Evolutionary conservation across 805 yeast species (phyloP).

Genomic region (Wickerhamomyces mucosus): DNA sequence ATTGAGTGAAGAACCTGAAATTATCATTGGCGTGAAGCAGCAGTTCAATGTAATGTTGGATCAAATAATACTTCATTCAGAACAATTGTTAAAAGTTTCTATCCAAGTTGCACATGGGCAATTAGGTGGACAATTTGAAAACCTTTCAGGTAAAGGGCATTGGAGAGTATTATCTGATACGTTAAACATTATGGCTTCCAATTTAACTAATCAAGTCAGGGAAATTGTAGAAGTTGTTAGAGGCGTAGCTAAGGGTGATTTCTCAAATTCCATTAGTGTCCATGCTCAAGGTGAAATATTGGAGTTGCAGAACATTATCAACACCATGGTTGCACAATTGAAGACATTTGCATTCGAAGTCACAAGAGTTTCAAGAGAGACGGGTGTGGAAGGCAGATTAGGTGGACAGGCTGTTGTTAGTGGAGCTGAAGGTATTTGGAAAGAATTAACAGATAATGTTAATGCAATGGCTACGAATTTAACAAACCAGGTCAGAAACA

Average conservation of each 20-base stretch:
- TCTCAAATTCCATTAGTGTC: slow-evolving; percentile 74
- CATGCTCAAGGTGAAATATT: slow-evolving; percentile 89
- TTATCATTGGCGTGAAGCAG: slow-evolving; percentile 63
- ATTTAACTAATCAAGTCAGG: slow-evolving; percentile 80
- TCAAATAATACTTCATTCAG: slow-evolving; percentile 63
- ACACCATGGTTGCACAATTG: slow-evolving; percentile 83
- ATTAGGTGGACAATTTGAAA: slow-evolving; percentile 80
- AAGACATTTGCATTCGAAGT: slow-evolving; percentile 85
- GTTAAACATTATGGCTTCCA: slow-evolving; percentile 84
- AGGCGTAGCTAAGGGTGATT: slow-evolving; percentile 82
- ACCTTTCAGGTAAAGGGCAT: slow-evolving; percentile 72
- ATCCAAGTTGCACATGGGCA: slow-evolving; percentile 86
- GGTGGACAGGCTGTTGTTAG: slow-evolving; percentile 83
- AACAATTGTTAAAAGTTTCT: slow-evolving; percentile 71
- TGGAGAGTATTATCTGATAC: slow-evolving; percentile 85
- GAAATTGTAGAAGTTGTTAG: slow-evolving; percentile 86
- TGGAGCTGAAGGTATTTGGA: slow-evolving; percentile 82
- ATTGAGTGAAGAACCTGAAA: slow-evolving; percentile 52
- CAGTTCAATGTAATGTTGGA: slow-evolving; percentile 87
- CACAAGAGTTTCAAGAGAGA: slow-evolving; percentile 83
- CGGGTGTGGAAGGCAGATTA: slow-evolving; percentile 83
- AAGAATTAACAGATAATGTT: slow-evolving; percentile 76
- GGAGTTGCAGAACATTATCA: slow-evolving; percentile 78
- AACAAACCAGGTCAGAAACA: slow-evolving; percentile 83
- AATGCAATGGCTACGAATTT: slow-evolving; percentile 85